Evolutionary conservation across 192 early-diverging fungal species (phyloP).

Genomic region (Coemansia reversa): DNA sequence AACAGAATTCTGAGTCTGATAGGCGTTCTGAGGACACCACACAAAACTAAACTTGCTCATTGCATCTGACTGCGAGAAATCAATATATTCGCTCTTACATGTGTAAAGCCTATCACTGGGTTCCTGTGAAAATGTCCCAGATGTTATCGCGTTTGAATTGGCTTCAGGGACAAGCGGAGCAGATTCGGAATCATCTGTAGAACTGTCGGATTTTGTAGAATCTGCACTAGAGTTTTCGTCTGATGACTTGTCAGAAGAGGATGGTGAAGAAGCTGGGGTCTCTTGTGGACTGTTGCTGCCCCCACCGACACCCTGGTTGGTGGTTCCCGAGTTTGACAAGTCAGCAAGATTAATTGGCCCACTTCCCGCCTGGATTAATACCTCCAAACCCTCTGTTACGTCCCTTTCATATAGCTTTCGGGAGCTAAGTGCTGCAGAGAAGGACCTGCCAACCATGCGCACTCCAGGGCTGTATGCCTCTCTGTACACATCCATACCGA

Average conservation of each 20-base stretch:
- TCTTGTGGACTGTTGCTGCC: background rate
- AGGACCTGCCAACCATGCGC: background rate
- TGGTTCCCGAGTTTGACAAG: conserved; percentile 13
- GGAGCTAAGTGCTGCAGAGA: background rate
- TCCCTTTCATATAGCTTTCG: conserved; percentile 19
- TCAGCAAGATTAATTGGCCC: conserved; percentile 32
- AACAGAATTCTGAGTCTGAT: conserved; percentile 35
- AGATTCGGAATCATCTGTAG: background rate
- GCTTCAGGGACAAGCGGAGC: background rate
- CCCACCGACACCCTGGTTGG: conserved; percentile 1
- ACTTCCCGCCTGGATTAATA: conserved; percentile 29
- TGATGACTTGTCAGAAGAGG: conserved; percentile 1
- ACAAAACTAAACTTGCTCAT: conserved; percentile 43
- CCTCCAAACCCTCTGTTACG: conserved; percentile 12
- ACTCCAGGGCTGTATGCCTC: conserved; percentile 27
- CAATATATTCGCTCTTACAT: conserved; percentile 34
- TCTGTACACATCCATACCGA: conserved; percentile 29
- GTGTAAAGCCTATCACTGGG: conserved; percentile 17
- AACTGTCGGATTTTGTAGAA: background rate
- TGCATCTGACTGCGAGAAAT: conserved; percentile 28
- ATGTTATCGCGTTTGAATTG: background rate
- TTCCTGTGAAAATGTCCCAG: conserved; percentile 19
- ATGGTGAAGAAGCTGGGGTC: conserved; percentile 7
- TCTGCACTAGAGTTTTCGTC: background rate
- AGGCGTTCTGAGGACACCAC: conserved; percentile 53